A percentile compares a stretch with the other conserved stretches of the same genome.
These are phyloP conservation scores for Pilaira anomala DNA, from an alignment of 192 early-diverging fungal species.

Conservation along the genomic window DNA sequence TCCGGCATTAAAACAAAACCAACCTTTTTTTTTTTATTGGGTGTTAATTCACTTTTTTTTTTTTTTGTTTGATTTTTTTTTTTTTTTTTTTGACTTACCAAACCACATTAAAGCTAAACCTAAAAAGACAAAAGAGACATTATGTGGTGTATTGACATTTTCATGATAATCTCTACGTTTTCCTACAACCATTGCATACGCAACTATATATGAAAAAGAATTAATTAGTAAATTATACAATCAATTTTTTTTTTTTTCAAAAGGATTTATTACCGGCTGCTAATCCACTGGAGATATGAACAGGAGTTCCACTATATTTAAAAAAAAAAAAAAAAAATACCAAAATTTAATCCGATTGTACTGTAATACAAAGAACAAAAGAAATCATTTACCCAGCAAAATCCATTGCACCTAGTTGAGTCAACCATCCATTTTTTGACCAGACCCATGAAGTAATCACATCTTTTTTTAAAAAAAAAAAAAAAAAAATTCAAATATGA, in stretches of 20 bases:
- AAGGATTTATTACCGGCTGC: constrained; percentile 42
- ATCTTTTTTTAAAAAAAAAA: constrained; percentile 30
- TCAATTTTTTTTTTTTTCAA: background rate
- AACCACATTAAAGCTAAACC: constrained; percentile 85
- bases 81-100: constrained; percentile 69
- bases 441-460: constrained; percentile 81
- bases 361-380: background rate
- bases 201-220: constrained; percentile 41
- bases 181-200: constrained; percentile 79
- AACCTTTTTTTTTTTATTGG: constrained; percentile 43
- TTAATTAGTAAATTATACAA: background rate
- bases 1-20: constrained; percentile 89
- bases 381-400: constrained; percentile 60
- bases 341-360: background rate
- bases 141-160: constrained; percentile 75
- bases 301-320: constrained; percentile 65
- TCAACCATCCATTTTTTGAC: constrained; percentile 77
- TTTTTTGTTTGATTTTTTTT: constrained; percentile 43
- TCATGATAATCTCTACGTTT: constrained; percentile 69
- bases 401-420: constrained; percentile 70
- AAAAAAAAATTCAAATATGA: background rate
- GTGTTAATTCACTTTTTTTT: background rate
- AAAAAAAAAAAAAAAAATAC: too few relatives aligned
- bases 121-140: constrained; percentile 78
- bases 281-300: constrained; percentile 78